These are phyloP conservation scores for Pichia sp. DNA, from an alignment of 1,139 yeast species.

Conservation along the genomic window DNA sequence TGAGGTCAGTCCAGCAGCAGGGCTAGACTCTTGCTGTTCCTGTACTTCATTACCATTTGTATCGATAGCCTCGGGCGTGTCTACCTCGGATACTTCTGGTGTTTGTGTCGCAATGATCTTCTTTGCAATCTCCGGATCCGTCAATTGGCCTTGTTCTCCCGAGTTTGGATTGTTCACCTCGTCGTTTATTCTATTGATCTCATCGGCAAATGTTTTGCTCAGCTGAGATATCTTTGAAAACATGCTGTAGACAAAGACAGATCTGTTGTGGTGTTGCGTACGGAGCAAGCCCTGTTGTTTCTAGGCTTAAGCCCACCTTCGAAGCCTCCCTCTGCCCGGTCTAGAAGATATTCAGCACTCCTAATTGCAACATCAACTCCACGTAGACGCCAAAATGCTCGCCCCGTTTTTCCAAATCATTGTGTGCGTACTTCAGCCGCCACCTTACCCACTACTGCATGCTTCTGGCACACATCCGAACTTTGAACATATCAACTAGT, in stretches of 20 bases:
- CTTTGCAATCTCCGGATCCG: constrained; percentile 26
- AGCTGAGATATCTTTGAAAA: constrained; percentile 57
- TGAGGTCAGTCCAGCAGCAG: neutral
- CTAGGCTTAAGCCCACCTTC: neutral
- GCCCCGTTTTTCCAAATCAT: neutral
- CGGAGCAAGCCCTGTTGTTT: neutral
- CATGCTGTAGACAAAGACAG: constrained; percentile 37
- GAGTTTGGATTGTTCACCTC: constrained; percentile 27
- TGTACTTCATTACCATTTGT: neutral
- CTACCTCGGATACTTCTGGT: constrained; percentile 43
- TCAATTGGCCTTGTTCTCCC: constrained; percentile 17
- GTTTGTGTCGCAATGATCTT: constrained; percentile 37
- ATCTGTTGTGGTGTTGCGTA: neutral
- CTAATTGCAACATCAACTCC: neutral
- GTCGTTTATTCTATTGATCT: constrained; percentile 36
- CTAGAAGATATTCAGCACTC: too few species aligned
- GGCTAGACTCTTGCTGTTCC: too few species aligned
- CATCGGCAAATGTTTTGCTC: constrained; percentile 65
- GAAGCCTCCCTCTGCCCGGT: neutral
- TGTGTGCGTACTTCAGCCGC: too few species aligned
- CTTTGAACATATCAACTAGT: too few species aligned
- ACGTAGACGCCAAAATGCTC: neutral
- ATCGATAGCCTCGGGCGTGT: constrained; percentile 43
- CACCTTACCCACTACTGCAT: too few species aligned
- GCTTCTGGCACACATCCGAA: too few species aligned